Evolutionary conservation across 345 rosid genomes (phyloP), one percentile per base, ranked within the genome.

Genomic region (Eucalyptus melliodora): DNA sequence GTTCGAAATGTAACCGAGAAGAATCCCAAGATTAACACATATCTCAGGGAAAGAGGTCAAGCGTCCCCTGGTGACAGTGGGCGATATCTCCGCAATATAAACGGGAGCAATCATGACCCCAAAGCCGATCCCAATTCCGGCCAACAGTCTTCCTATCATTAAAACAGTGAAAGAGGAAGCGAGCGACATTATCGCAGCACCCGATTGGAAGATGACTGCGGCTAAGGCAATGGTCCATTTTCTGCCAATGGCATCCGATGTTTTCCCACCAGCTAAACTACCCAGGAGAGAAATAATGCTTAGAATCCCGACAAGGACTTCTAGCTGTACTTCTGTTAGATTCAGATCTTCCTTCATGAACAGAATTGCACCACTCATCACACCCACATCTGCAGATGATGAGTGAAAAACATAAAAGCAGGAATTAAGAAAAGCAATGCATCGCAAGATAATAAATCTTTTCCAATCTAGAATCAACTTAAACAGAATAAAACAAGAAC

Each of bases 221-320:
- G 99, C 98, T 55, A 97, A 93, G 40, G 92, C 99, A 97, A 97
- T 96, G 6, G 99, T 97, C 99, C 98, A 96, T 93, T 96, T 97
- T 88, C 99, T 93, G 56, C 99, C 99, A 30, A 96, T 93, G 81
- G 89, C 55, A 91, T 97, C 99, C 6, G 99, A 95, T 88, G 96
- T 96, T 91, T 93, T 95, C 77, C 99, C 99, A 16, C 99, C 98
- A 69, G 92, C 96, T 91, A 96, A 94, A 92, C 99, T 97, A 65
- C 99, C 99, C 69, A 97, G 92, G 34, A 97, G 95, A 30, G 99
- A 96, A 60, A 96, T 82, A 89, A 96, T 91, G 92, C 98, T 97
- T 93, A 97, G 93, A 89, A 92, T 90, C 53, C 99, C 99, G n/a
- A 97, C 92, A 34, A 97, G 95, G 80, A 97, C 93, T 91, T 97